phyloP scores from a whole-genome alignment of 139 green algal species.

The Ulvella scutata region DNA sequence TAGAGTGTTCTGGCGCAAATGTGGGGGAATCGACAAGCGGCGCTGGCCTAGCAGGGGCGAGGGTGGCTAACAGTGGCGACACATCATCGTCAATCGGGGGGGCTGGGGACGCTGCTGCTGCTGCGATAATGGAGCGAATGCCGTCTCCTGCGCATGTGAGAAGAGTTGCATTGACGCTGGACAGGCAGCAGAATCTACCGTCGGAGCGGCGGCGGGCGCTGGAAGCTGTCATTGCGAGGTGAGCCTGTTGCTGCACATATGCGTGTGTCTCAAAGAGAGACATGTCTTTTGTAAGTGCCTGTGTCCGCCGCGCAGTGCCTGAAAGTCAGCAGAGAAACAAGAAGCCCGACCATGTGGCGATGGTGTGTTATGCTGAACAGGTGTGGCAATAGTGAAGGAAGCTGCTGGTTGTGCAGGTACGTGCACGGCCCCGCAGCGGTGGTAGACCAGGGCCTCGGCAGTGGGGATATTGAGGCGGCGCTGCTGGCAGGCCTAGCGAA shows the following conservation, averaged over 20 bases:
- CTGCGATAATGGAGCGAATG: neutral
- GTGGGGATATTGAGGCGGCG: constrained; percentile 22
- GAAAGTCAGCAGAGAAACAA: no score
- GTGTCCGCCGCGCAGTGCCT: no score
- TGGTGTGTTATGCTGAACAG: no score
- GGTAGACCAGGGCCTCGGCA: neutral
- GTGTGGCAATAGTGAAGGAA: no score
- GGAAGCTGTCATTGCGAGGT: neutral
- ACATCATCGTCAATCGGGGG: no score
- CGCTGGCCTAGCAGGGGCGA: no score
- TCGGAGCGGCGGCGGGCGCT: constrained; percentile 5
- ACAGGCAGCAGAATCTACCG: constrained; percentile 15
- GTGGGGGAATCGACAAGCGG: no score
- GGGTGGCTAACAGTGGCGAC: no score
- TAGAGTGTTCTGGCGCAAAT: no score
- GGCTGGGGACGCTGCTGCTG: neutral
- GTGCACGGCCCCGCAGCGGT: neutral
- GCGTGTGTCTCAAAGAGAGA: neutral
- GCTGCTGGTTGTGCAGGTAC: neutral
- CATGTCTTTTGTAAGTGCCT: no score
- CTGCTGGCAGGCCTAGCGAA: constrained; percentile 17
- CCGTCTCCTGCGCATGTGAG: constrained; percentile 15
- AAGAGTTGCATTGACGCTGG: constrained; percentile 17
- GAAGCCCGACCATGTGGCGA: no score
- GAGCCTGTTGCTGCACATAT: neutral